Base-by-base conservation (phyloP, 129 eudicot species). In the Arctium minus region DNA sequence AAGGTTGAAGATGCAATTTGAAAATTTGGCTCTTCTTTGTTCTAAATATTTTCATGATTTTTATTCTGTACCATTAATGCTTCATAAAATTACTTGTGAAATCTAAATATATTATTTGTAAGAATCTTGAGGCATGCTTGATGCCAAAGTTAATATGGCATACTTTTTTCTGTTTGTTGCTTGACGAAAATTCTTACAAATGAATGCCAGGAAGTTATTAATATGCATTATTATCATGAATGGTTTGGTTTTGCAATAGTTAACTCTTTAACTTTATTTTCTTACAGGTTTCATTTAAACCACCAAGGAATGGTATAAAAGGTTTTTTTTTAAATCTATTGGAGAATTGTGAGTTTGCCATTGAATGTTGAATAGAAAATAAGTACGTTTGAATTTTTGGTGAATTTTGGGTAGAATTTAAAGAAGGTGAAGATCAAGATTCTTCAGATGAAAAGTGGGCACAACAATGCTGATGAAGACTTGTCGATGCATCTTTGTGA, bases 271-370 rank as follows among this genome's bases (percentile, higher is more conserved):
- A 9, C 6, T 12, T 15, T 11, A 3, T 56, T 78, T 50, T n/a
- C 50, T 70, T 70, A 35, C 90, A 94, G 98, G 84, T 85, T 79
- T 88, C 97, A 73, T 95, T 89, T 90, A 88, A 88, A 86, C 94
- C 91, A 42, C 92, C 92, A 39, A 88, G 87, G 86, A 73, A 91
- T 62, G 85, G 80, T 68, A 71, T 77, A 53, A 86, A 79, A 80
- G 94, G 98, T 22, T 22, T 8, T 88, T 88, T 82, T 91, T 91
- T 83, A 94, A 86, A 69, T 88, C 97, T 15, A 87, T 92, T 68
- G 92, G 87, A 83, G 89, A 82, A 11, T 75, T 92, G 31, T 95
- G 97, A 22, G 27, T 22, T 22, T 22, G 27, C 27, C 27, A 22
- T 22, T 22, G 27, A 22, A 22, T 22, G 27, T 22, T 22, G 27